Conservation (phyloP, 2,329 filamentous ascomycete genomes). For the Talaromyces sp. region DNA sequence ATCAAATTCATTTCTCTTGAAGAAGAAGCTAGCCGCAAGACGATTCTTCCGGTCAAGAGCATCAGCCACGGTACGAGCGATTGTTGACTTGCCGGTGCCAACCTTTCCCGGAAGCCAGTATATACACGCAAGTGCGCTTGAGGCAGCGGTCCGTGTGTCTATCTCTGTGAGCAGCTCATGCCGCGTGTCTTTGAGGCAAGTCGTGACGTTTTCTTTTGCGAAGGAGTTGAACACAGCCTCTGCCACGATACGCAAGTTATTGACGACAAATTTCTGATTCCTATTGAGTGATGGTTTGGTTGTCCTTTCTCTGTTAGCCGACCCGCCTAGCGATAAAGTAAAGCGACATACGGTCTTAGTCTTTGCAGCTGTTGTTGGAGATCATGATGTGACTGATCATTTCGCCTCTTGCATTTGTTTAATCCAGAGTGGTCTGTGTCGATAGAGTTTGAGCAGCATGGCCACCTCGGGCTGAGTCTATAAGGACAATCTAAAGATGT, state of each 20-base stretch:
- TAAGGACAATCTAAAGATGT: slow-evolving; percentile 3
- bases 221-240: slow-evolving; percentile 1
- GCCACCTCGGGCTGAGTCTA: background rate
- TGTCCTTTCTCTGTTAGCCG: background rate
- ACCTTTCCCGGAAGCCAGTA: slow-evolving; percentile 23
- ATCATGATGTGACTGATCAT: background rate
- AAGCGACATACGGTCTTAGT: slow-evolving; percentile 2
- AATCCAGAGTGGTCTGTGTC: slow-evolving; percentile 3
- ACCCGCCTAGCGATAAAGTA: background rate
- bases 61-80: slow-evolving; percentile 2
- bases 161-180: background rate
- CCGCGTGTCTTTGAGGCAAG: background rate
- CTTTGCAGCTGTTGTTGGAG: background rate
- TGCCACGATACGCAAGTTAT: background rate
- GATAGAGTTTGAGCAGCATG: slow-evolving; percentile 1
- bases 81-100: slow-evolving; percentile 7
- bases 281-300: background rate
- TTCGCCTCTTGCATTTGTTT: background rate
- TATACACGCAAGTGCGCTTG: slow-evolving; percentile 10
- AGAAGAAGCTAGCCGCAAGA: slow-evolving; percentile 6
- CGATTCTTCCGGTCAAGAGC: background rate
- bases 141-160: background rate
- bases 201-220: background rate
- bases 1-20: slow-evolving; percentile 1
- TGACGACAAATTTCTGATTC: background rate